A percentile compares a stretch with the other conserved stretches of the same genome.
These are phyloP conservation scores for Davidsoniella australis DNA, from an alignment of 2,329 filamentous ascomycete genomes.

Conservation along the genomic window DNA sequence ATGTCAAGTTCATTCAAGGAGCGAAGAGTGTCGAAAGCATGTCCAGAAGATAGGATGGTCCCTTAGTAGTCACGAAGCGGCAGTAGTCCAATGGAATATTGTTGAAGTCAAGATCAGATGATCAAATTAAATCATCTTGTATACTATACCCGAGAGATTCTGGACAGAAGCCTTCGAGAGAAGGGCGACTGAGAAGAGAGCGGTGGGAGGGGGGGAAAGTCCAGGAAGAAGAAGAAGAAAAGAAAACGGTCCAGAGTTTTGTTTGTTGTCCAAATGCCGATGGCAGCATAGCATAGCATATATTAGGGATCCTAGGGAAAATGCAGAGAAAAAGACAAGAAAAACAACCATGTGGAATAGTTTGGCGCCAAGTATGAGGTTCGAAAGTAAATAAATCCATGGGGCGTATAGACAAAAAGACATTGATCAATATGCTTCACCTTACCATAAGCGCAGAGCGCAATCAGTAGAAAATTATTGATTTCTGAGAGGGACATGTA, in stretches of 20 bases:
- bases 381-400: neutral
- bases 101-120: neutral
- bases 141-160: no score
- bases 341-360: slow-evolving; percentile 2
- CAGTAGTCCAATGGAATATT: neutral
- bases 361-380: slow-evolving; percentile 2
- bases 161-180: neutral
- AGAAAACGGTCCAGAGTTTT: slow-evolving; percentile 9
- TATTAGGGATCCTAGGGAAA: neutral
- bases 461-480: neutral
- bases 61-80: neutral
- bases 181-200: neutral
- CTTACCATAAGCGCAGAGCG: no score
- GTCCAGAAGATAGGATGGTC: neutral
- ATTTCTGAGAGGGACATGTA: neutral
- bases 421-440: no score
- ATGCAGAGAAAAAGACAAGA: neutral
- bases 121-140: slow-evolving; percentile 8
- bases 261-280: slow-evolving; percentile 1
- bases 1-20: no score
- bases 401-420: neutral
- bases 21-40: neutral
- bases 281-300: neutral
- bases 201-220: neutral
- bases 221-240: slow-evolving; percentile 2